These are phyloP conservation scores for Penicillium pulvis DNA, from an alignment of 495 filamentous ascomycete species.

Conservation along the genomic window DNA sequence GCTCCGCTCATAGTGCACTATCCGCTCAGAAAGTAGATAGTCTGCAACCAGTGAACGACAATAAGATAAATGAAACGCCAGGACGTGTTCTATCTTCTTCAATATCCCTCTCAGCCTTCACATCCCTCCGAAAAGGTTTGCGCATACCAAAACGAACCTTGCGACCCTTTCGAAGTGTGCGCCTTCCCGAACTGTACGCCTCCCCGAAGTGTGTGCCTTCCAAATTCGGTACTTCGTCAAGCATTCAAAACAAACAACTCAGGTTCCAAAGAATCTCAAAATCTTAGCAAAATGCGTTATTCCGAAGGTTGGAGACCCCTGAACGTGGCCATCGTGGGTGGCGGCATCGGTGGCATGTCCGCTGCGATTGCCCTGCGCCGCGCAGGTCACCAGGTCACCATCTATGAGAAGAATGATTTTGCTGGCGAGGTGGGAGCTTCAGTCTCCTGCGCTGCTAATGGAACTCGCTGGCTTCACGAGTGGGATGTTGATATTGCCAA, in stretches of 20 bases:
- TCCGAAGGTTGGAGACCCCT: slow-evolving; percentile 37
- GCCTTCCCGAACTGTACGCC: not conserved
- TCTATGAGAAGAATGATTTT: slow-evolving; percentile 46
- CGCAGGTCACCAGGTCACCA: slow-evolving; percentile 63
- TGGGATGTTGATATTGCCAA: slow-evolving; percentile 46
- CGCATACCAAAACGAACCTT: not conserved
- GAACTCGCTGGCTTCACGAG: slow-evolving; percentile 48
- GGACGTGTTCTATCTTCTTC: not conserved
- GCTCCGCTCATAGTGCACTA: slow-evolving; percentile 20
- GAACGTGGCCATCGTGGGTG: slow-evolving; percentile 61
- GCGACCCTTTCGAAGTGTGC: not conserved
- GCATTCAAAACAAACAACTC: slow-evolving; percentile 6
- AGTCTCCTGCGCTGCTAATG: slow-evolving; percentile 47
- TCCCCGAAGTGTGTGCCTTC: not conserved
- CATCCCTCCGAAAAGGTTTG: not conserved
- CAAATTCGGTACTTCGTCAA: not conserved
- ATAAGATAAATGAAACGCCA: slow-evolving; percentile 17
- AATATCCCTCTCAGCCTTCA: not conserved
- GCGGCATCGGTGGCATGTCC: slow-evolving; percentile 69
- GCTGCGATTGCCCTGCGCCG: slow-evolving; percentile 63
- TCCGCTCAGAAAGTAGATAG: slow-evolving; percentile 3
- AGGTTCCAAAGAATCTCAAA: not conserved
- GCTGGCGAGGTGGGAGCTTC: slow-evolving; percentile 48
- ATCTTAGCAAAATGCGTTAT: not conserved
- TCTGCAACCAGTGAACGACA: slow-evolving; percentile 1